Evolutionary conservation across 1,139 yeast species (phyloP).

Genomic region (Magnusiomyces suaveolens): DNA sequence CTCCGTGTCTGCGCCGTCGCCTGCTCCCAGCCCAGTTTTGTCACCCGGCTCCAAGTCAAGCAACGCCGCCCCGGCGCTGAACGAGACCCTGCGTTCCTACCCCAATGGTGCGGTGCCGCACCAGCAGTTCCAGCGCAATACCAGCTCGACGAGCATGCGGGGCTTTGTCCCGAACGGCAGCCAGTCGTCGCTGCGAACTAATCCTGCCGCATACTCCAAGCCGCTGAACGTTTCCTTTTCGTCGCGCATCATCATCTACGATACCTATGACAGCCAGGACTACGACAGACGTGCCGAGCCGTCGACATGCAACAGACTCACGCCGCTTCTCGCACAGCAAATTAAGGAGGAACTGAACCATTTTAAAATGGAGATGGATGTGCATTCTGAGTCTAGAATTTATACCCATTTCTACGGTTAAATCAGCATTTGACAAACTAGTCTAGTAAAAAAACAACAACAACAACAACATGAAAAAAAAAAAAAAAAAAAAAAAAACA

Average conservation of each 20-base stretch:
- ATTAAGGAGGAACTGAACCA: conserved; percentile 79
- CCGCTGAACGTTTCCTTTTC: conserved; percentile 54
- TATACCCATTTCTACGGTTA: conserved; percentile 60
- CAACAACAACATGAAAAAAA: too few species aligned
- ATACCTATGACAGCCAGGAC: conserved; percentile 74
- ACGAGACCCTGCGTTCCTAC: too few species aligned
- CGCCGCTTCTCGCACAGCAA: conserved; percentile 79
- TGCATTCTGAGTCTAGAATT: conserved; percentile 67
- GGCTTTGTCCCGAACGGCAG: neutral
- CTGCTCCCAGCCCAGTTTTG: neutral
- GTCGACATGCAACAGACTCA: conserved; percentile 86
- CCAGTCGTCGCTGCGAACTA: neutral
- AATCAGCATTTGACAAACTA: neutral
- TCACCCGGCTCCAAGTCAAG: neutral
- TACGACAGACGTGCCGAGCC: conserved; percentile 91
- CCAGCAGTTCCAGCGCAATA: neutral
- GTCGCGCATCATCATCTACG: conserved; percentile 73
- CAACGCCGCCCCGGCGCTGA: neutral
- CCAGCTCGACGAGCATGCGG: neutral
- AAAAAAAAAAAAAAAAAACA: too few species aligned
- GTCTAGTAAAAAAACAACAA: too few species aligned
- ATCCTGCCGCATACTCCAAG: neutral
- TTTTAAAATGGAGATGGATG: conserved; percentile 60
- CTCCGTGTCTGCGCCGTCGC: neutral
- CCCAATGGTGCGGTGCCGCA: too few species aligned